Base-by-base conservation (phyloP, 805 yeast species). In the Kodamaea lidongshanica region DNA sequence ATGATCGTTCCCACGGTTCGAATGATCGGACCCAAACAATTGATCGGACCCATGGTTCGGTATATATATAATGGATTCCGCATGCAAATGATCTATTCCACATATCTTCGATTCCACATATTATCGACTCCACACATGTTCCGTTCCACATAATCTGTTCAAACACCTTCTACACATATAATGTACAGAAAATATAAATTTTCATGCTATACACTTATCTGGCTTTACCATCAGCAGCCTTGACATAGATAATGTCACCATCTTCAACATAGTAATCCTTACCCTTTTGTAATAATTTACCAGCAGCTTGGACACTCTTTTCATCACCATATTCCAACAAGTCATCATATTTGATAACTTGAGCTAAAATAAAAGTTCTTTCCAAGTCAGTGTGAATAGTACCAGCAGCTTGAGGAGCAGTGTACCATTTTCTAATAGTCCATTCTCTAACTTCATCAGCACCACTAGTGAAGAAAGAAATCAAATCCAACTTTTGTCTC, bases 391-490 rank as follows among this genome's bases (percentile, higher is more conserved):
- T 83, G 61, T 92, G 98, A 49, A 89, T 89, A 25, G 92, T 95
- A 56, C 96, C 97, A 13, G 98, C 98, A 25, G 98, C 97, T 52
- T 83, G 87, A n/a, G 98, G 98, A 32, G 96, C 96, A 47, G 84
- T 79, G 27, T 89, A 82, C 46, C 94, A 94, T 45, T 70, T 67
- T 63, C 97, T 77, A 41, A 92, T 77, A 19, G 98, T 92, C 98
- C 98, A 92, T 62, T 94, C 96, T 59, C 96, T 81, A 29, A 88
- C 95, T 66, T 92, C 98, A 40, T 84, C 85, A 23, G 94, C 82
- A 46, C 98, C 98, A 54, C 92, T 80, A 19, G 98, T 92, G 74
- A 86, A 92, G 70, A 80, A 92, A 32, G 96, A 86, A 44, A 88
- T 87, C 58, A 92, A 77, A 44, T 82, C 81, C 38, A 88, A 70